phyloP scores from a whole-genome alignment of 257 asterid species.

The Verbena officinalis region DNA sequence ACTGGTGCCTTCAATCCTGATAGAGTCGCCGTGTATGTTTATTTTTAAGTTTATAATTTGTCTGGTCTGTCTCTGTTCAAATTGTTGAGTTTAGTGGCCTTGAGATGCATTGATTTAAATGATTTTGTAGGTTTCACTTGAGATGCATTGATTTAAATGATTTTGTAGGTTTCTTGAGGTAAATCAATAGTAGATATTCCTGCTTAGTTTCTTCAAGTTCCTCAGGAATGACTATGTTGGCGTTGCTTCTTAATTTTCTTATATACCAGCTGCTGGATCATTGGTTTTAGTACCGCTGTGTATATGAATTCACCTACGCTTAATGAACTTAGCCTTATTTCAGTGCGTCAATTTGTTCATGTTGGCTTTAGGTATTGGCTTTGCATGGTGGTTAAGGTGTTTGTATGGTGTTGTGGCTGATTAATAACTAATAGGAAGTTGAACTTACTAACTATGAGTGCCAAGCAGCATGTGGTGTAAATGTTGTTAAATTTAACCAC shows the following conservation, averaged over 20 bases:
- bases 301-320: background rate
- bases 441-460: background rate
- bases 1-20: slow-evolving; percentile 95
- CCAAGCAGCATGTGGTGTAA: slow-evolving; percentile 1
- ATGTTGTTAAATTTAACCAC: slow-evolving; percentile 2
- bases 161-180: background rate
- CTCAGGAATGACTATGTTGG: too few species aligned
- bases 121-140: background rate
- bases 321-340: background rate
- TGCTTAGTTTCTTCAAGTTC: background rate
- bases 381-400: slow-evolving; percentile 1
- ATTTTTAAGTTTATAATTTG: slow-evolving; percentile 52
- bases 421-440: slow-evolving; percentile 6
- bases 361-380: background rate
- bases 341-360: background rate
- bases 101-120: slow-evolving; percentile 2
- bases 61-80: background rate
- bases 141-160: slow-evolving; percentile 3
- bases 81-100: slow-evolving; percentile 1
- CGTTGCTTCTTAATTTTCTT: slow-evolving; percentile 2
- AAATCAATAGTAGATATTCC: background rate
- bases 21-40: slow-evolving; percentile 90
- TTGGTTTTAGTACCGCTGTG: background rate
- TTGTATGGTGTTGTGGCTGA: slow-evolving; percentile 16
- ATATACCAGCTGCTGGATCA: background rate